These are phyloP conservation scores for Capillidium rhysosporum DNA, from an alignment of 371 early-diverging fungal species.

Conservation along the genomic window DNA sequence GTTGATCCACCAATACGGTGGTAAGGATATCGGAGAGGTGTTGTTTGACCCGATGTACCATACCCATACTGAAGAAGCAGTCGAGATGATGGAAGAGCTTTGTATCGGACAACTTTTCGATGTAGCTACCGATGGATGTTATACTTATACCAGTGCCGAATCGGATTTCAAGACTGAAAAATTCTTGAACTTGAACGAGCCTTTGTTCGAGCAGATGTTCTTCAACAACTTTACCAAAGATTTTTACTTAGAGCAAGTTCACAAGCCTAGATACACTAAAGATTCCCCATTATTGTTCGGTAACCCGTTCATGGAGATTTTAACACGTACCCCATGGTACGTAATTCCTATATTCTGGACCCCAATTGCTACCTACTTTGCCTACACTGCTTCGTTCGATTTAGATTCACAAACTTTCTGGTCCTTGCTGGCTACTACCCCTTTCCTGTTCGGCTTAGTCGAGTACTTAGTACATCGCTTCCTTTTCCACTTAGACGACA, in stretches of 20 bases:
- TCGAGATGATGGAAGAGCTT: slow-evolving; percentile 61
- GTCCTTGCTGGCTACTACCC: neutral
- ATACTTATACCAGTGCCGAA: slow-evolving; percentile 19
- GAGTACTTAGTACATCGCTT: slow-evolving; percentile 81
- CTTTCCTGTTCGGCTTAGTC: slow-evolving; percentile 52
- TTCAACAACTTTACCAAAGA: slow-evolving; percentile 42
- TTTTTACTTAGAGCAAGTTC: slow-evolving; percentile 75
- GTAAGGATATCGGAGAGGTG: slow-evolving; percentile 41
- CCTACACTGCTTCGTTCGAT: slow-evolving; percentile 6
- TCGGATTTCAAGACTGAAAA: slow-evolving; percentile 28
- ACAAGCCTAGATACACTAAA: slow-evolving; percentile 64
- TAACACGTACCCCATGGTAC: slow-evolving; percentile 82
- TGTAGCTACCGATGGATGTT: slow-evolving; percentile 18
- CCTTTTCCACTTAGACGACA: slow-evolving; percentile 76
- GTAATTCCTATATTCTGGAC: slow-evolving; percentile 75
- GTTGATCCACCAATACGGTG: slow-evolving; percentile 49
- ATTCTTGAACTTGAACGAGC: slow-evolving; percentile 64
- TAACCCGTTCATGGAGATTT: slow-evolving; percentile 43
- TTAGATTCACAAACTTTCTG: slow-evolving; percentile 5
- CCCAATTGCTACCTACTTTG: slow-evolving; percentile 20
- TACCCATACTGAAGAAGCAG: slow-evolving; percentile 63
- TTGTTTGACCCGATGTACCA: slow-evolving; percentile 60
- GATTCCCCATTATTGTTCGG: slow-evolving; percentile 66
- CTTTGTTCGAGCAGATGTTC: slow-evolving; percentile 68
- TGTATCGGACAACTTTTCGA: slow-evolving; percentile 32